These are phyloP conservation scores for Termitomyces sp. DNA, from an alignment of 768 basidiomycete species.

Conservation along the genomic window DNA sequence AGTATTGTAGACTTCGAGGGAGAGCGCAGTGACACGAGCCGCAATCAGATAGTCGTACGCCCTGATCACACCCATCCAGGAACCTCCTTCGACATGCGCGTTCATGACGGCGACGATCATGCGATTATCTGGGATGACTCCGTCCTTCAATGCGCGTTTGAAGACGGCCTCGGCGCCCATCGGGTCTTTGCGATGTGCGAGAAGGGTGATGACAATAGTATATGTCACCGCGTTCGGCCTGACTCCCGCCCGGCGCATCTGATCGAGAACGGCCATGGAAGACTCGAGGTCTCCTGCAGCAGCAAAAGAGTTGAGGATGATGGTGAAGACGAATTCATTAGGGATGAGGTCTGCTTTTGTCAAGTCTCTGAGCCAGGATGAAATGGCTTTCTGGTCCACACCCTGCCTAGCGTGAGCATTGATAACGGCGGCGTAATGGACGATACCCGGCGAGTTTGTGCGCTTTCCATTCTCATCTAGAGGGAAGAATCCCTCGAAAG, in stretches of 20 bases:
- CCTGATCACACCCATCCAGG: constrained; percentile 71
- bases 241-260: constrained; percentile 53
- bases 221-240: constrained; percentile 50
- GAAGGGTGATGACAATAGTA: constrained; percentile 60
- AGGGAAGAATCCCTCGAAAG: constrained; percentile 57
- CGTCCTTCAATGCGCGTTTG: constrained; percentile 55
- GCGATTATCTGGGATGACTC: constrained; percentile 53
- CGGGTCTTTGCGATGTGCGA: constrained; percentile 57
- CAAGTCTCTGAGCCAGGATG: constrained; percentile 52
- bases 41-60: constrained; percentile 57
- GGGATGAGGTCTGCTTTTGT: constrained; percentile 42
- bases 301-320: constrained; percentile 55
- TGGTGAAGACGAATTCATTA: constrained; percentile 51
- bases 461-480: constrained; percentile 20
- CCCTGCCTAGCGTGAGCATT: constrained; percentile 46
- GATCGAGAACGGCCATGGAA: constrained; percentile 43
- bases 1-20: constrained; percentile 66
- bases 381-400: constrained; percentile 33
- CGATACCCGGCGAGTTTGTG: constrained; percentile 32
- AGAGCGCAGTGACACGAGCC: constrained; percentile 31
- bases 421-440: constrained; percentile 54
- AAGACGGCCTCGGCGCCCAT: constrained; percentile 63
- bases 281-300: constrained; percentile 47
- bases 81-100: constrained; percentile 75
- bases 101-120: constrained; percentile 76